Evolutionary conservation across 139 green algal species (phyloP).

Genomic region (Chlorella sp.): DNA sequence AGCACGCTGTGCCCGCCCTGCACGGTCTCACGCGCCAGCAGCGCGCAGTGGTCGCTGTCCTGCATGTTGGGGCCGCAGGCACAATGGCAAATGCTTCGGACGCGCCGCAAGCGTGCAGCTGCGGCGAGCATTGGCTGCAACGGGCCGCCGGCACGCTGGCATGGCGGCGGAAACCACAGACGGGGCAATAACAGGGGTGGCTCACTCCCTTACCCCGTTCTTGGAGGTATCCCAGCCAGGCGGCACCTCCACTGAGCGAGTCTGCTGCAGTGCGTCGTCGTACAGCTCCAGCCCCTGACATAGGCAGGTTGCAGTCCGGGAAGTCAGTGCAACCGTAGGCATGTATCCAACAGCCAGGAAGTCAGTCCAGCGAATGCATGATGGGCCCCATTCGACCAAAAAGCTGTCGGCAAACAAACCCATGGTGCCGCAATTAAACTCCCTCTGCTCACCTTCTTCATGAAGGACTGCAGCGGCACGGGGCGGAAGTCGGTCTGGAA

Average conservation of each 20-base stretch:
- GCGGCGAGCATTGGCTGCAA: too few species aligned
- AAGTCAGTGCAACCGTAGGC: too few species aligned
- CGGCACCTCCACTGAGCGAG: conserved; percentile 52
- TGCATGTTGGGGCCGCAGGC: background rate
- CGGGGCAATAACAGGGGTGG: background rate
- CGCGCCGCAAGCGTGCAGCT: too few species aligned
- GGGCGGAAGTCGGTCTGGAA: conserved; percentile 89
- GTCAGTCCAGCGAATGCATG: too few species aligned
- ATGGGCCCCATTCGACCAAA: too few species aligned
- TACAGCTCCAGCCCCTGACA: conserved; percentile 47
- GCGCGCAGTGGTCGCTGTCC: conserved; percentile 71
- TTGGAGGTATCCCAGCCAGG: conserved; percentile 17
- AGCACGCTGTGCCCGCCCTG: conserved; percentile 78
- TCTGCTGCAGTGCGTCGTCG: conserved; percentile 40
- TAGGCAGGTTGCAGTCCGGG: too few species aligned
- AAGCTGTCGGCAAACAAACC: too few species aligned
- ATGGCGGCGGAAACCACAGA: too few species aligned
- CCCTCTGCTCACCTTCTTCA: conserved; percentile 73
- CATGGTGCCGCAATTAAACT: too few species aligned
- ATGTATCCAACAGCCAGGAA: too few species aligned
- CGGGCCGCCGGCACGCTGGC: too few species aligned
- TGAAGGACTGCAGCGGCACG: conserved; percentile 77
- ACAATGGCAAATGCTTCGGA: background rate
- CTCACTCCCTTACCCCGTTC: too few species aligned
- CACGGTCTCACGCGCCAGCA: conserved; percentile 74